Base-by-base conservation (phyloP, 1,139 yeast species). In the Suhomyces bribrorum region DNA sequence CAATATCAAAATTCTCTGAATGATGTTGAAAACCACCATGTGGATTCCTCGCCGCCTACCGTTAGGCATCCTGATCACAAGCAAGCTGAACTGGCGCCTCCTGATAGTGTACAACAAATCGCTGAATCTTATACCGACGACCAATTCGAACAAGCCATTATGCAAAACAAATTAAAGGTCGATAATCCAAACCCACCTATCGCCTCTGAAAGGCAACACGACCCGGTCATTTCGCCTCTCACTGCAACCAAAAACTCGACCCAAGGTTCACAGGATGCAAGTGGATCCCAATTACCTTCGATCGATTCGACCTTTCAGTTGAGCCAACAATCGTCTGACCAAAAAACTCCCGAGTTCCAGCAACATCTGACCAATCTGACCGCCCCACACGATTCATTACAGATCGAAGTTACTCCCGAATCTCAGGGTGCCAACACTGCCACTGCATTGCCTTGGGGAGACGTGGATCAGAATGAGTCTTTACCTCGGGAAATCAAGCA, bases 91-190 rank as follows among this genome's bases (percentile, higher is more conserved):
- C 27, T 25, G 27, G 32, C 25, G 3, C 15, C 29, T 27, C n/a
- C 23, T 4, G 23, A 20, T n/a, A 20, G 23, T 5, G 3, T 20
- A 2, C 23, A 20, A 20, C 4, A 4, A 20, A 20, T n/a, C 11
- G 23, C 23, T 2, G 11, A 20, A 20, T 8, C 23, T 8, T n/a
- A 8, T 3, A 20, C 23, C 8, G 14, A 32, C 9, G 36, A 45
- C 26, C 30, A 35, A 15, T 47, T 47, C 27, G 51, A 47, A 28
- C 40, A 44, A 12, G 30, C 47, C 8, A 47, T 47, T 26, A 45
- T 41, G 20, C 40, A 41, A 15, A 44, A 46, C 29, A 47, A 47
- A 29, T 34, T 45, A 29, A 39, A 31, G 6, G 30, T 33, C 20
- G 31, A 36, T 17, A 25, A 26, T 14, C 35, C 29, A n/a, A 28